These are phyloP conservation scores for Hygrophila difformis DNA, from an alignment of 257 asterid species.

Conservation along the genomic window DNA sequence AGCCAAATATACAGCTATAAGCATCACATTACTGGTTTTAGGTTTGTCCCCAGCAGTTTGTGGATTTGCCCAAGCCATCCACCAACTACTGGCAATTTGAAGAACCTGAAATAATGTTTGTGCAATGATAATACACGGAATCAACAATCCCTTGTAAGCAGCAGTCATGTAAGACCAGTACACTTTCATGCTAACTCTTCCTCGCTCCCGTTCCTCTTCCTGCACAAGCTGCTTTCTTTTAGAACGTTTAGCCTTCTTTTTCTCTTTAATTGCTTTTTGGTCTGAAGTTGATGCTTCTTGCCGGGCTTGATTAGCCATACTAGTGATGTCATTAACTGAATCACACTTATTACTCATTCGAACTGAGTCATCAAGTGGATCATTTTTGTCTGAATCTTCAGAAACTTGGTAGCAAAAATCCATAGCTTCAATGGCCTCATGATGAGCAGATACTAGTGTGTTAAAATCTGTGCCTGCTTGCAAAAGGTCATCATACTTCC, in stretches of 20 bases:
- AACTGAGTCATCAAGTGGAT: conserved; percentile 43
- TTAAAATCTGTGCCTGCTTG: conserved; percentile 93
- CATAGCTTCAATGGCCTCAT: conserved; percentile 97
- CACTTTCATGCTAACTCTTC: conserved; percentile 96
- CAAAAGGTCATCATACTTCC: conserved; percentile 90
- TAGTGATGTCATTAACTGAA: conserved; percentile 43
- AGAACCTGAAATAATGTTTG: conserved; percentile 92
- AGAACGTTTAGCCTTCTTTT: conserved; percentile 80
- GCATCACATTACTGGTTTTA: conserved; percentile 62
- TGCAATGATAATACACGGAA: conserved; percentile 82
- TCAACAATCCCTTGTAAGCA: conserved; percentile 85
- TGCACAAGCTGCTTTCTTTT: conserved; percentile 93
- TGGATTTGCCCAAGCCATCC: conserved; percentile 99
- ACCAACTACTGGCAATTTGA: conserved; percentile 98
- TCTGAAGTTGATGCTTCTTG: conserved; percentile 66
- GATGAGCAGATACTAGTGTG: conserved; percentile 85
- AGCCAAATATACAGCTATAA: conserved; percentile 83
- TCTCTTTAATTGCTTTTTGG: conserved; percentile 72
- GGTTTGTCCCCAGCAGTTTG: conserved; percentile 79
- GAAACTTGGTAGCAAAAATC: conserved; percentile 53
- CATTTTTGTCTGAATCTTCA: conserved; percentile 51
- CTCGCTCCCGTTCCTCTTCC: conserved; percentile 96
- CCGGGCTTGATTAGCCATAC: conserved; percentile 48
- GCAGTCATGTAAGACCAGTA: conserved; percentile 89
- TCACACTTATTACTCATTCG: conserved; percentile 42